phyloP scores from a whole-genome alignment of 805 yeast species.

The Torulaspora maleeae region DNA sequence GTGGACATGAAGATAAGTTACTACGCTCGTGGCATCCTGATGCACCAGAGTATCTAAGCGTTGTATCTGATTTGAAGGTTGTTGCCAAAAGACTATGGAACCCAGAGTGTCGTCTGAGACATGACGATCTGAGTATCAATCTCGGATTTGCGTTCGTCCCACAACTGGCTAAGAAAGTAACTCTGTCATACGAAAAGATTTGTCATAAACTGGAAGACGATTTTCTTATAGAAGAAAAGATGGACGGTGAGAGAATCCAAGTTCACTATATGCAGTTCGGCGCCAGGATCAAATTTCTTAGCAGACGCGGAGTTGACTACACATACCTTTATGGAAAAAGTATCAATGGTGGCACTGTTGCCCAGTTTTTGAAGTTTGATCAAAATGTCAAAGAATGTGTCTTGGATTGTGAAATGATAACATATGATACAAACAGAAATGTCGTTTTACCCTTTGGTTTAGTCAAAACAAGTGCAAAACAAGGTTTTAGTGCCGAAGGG shows the following conservation, averaged over 20 bases:
- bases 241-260: constrained; percentile 89
- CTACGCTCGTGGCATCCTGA: constrained; percentile 73
- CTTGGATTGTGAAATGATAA: constrained; percentile 92
- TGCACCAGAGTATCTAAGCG: constrained; percentile 57
- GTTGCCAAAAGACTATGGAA: constrained; percentile 58
- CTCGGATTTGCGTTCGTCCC: constrained; percentile 56
- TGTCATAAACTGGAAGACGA: constrained; percentile 43
- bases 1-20: constrained; percentile 55
- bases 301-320: constrained; percentile 70
- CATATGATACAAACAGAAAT: constrained; percentile 60
- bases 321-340: constrained; percentile 62
- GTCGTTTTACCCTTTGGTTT: constrained; percentile 74
- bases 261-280: constrained; percentile 58
- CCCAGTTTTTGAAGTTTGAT: constrained; percentile 45
- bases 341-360: constrained; percentile 47
- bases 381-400: constrained; percentile 37
- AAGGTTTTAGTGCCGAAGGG: constrained; percentile 43
- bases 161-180: constrained; percentile 60
- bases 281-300: constrained; percentile 35
- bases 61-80: constrained; percentile 57
- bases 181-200: constrained; percentile 46
- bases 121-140: constrained; percentile 36
- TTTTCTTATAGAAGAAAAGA: constrained; percentile 80
- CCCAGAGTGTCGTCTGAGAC: constrained; percentile 42
- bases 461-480: constrained; percentile 63